Evolutionary conservation across 495 filamentous ascomycete species (phyloP), one percentile per base, ranked within the genome.

Genomic region (Penicillium lagena): DNA sequence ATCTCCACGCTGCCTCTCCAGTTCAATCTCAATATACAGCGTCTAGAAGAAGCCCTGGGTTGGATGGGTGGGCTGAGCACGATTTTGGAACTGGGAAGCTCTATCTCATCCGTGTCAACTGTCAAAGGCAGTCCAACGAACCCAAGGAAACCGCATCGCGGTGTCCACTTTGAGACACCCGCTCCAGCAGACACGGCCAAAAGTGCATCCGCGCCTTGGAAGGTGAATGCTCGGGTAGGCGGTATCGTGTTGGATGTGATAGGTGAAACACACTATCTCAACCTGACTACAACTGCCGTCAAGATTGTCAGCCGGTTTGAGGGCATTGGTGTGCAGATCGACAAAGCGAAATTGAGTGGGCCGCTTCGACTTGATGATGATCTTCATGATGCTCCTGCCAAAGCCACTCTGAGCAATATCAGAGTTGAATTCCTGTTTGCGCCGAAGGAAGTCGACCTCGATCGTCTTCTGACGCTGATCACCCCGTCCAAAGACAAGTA

Each of bases 31-130:
- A 87, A 97, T 63, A 70, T 96, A 9, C 83, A 83, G 48, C 80
- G 77, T 33, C 55, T 97, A 10, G 94, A 99, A 50, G 91, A 95
- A 40, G 85, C 85, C 5, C 78, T 97, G 40, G 78, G 80, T 29
- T 90, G 87, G 75, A 87, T 96, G 57, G 94, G 93, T 12, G 94
- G 94, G 0, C 68, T 99, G 13, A 96, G 91, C 56, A 89, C 89
- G 47, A 85, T 99, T 36, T 66, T 99, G 29, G 91, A 90, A 49
- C 77, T 95, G 49, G 83, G 89, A 40, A 87, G 78, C 50, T 96
- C 90, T 1, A 85, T 94, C 28, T 80, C 82, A 15, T 90, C 87
- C 1, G 82, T 80, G 44, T 73, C 79, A 8, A 82, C 83, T 0
- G 71, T 76, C 27, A 70, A 72, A 41, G 62, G 61, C 9, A 47